Base-by-base conservation (phyloP, 2,329 filamentous ascomycete species). In the Venturia asperata region DNA sequence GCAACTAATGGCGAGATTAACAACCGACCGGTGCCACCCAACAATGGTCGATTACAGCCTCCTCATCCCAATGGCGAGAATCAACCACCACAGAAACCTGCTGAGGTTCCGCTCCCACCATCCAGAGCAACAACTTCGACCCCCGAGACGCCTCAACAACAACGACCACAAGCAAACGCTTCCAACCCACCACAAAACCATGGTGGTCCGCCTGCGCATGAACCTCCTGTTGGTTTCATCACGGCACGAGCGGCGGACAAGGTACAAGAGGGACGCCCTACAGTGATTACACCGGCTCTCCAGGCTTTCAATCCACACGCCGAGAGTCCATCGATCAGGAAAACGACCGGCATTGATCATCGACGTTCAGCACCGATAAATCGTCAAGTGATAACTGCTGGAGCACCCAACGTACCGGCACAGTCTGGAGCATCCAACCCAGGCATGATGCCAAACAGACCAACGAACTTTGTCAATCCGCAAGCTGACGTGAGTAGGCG, bases 271-370 rank as follows among this genome's bases (percentile, higher is more conserved):
- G 6, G 70, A 74, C n/a, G 64, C 2, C 67, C 75, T 64, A 70
- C 76, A 17, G 30, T 37, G 52, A 58, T 37, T 3, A 73, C 75
- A 0, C 67, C 68, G 21, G 67, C 71, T 17, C 66, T 73, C 37
- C 67, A 69, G 21, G 76, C 76, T 0, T 82, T 82, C 72, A 80
- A 82, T 58, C 79, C 79, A 5, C 76, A 81, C 64, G 77, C 73
- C 15, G 79, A 81, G n/a, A 65, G 65, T 41, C 62, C 62, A 11
- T 64, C 61, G 3, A 60, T 66, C n/a, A 15, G 65, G 21, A 60
- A 60, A 30, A 66, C 65, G 0, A 49, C 63, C 27, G 65, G 65
- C 24, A 42, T 66, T n/a, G 42, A 64, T 41, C 61, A 64, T 63
- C 27, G 62, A 45, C 42, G 39, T 10, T 66, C 61, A 39, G 65